phyloP scores from a whole-genome alignment of 495 filamentous ascomycete genomes.

The Lentithecium fluviatile region DNA sequence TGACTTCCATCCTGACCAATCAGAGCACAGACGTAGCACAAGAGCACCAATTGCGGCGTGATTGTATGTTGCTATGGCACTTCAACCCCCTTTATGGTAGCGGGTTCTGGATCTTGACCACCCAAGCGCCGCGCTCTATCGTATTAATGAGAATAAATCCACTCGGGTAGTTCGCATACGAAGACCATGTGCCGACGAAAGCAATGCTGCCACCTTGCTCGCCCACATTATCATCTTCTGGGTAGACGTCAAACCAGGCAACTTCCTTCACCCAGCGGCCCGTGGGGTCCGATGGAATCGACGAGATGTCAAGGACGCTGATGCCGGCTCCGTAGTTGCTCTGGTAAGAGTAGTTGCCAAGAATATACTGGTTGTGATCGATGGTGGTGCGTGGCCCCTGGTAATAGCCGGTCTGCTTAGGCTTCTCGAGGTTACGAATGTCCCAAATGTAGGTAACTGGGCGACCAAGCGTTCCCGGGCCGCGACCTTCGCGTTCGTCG shows the following conservation, averaged over 20 bases:
- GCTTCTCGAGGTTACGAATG: constrained; percentile 24
- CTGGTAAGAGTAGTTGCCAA: constrained; percentile 54
- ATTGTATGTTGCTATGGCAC: too few species aligned
- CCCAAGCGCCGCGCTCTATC: constrained; percentile 59
- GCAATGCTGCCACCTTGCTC: constrained; percentile 46
- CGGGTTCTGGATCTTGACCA: constrained; percentile 37
- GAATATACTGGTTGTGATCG: constrained; percentile 62
- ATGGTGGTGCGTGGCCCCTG: constrained; percentile 49
- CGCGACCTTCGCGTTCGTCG: constrained; percentile 51
- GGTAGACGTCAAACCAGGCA: constrained; percentile 59
- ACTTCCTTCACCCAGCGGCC: constrained; percentile 51
- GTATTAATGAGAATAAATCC: constrained; percentile 58
- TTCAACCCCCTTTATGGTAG: neutral
- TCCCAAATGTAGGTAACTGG: constrained; percentile 35
- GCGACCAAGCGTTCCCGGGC: constrained; percentile 24
- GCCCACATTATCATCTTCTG: constrained; percentile 52
- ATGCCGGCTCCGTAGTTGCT: constrained; percentile 59
- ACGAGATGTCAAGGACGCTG: constrained; percentile 54
- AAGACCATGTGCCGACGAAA: constrained; percentile 57
- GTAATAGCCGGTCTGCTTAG: constrained; percentile 54
- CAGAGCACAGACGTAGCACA: too few species aligned
- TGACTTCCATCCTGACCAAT: too few species aligned
- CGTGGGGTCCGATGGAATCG: constrained; percentile 53
- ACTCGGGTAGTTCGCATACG: constrained; percentile 55
- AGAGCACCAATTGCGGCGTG: too few species aligned